Percentiles rank a stretch among this genome's conserved stretches.
These are phyloP conservation scores for Chaetomium sp. DNA, from an alignment of 2,329 filamentous ascomycete species.

Conservation along the genomic window DNA sequence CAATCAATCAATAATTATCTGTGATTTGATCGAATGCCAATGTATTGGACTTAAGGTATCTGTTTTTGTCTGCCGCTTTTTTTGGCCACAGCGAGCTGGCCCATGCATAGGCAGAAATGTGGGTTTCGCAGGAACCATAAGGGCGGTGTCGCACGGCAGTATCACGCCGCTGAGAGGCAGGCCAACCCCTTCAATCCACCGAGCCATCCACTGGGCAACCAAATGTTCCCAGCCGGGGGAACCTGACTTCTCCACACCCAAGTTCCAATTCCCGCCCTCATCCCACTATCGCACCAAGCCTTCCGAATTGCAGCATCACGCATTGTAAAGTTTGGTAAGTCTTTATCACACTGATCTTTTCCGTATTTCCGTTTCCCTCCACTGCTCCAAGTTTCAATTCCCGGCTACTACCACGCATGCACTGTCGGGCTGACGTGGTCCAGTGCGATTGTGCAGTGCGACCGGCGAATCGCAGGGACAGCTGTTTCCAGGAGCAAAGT, in stretches of 20 bases:
- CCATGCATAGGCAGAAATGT: too few species aligned
- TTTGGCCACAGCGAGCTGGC: too few species aligned
- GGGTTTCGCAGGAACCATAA: background rate
- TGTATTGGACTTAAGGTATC: too few species aligned
- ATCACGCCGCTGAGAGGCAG: conserved; percentile 7
- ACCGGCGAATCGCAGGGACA: background rate
- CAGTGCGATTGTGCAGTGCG: conserved; percentile 10
- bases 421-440: conserved; percentile 17
- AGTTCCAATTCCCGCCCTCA: conserved; percentile 7
- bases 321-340: conserved; percentile 2
- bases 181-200: conserved; percentile 21
- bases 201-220: conserved; percentile 21
- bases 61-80: too few species aligned
- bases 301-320: background rate
- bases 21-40: too few species aligned
- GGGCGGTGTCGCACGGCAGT: conserved; percentile 11
- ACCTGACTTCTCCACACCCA: conserved; percentile 3
- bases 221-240: conserved; percentile 4
- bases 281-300: background rate
- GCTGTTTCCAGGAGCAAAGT: background rate
- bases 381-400: background rate
- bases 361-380: background rate
- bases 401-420: background rate
- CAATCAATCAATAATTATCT: too few species aligned
- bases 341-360: background rate